A percentile compares a stretch with the other conserved stretches of the same genome.
Conservation (phyloP, 306 rosid species). For the Rubus parviflorus region DNA sequence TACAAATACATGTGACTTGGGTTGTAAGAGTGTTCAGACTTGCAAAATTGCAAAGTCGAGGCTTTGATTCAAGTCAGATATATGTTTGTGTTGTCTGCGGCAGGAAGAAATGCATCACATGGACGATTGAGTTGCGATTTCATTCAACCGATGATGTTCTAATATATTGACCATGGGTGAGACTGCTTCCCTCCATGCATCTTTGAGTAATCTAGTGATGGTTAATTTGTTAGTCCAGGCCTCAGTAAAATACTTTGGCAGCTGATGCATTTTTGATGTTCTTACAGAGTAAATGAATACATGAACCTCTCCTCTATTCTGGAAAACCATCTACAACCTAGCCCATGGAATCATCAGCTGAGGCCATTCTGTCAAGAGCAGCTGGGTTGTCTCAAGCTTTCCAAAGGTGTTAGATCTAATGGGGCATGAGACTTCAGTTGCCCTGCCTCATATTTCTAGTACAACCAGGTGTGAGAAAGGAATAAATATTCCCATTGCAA, state of each 20-base stretch:
- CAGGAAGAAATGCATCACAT: constrained; percentile 76
- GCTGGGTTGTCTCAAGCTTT: constrained; percentile 59
- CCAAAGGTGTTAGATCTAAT: constrained; percentile 56
- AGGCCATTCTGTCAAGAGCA: constrained; percentile 54
- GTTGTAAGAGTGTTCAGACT: not conserved
- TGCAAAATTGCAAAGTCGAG: constrained; percentile 12
- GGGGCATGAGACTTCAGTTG: constrained; percentile 45
- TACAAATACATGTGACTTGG: not conserved
- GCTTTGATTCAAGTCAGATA: not conserved
- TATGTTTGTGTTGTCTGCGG: constrained; percentile 21
- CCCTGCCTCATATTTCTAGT: constrained; percentile 21
- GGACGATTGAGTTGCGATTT: constrained; percentile 92
- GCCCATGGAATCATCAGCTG: constrained; percentile 31
- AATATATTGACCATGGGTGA: constrained; percentile 76
- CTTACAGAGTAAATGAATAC: constrained; percentile 65
- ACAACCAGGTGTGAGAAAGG: no score
- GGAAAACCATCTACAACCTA: constrained; percentile 55
- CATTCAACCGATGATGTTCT: constrained; percentile 59
- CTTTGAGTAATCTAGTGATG: not conserved
- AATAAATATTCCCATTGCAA: no score
- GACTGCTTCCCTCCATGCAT: constrained; percentile 19
- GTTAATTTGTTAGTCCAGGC: not conserved
- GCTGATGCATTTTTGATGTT: constrained; percentile 33
- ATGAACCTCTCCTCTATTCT: constrained; percentile 47
- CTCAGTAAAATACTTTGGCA: constrained; percentile 7